Base-by-base conservation (phyloP, 768 basidiomycete species). In the Suillus weaverae region DNA sequence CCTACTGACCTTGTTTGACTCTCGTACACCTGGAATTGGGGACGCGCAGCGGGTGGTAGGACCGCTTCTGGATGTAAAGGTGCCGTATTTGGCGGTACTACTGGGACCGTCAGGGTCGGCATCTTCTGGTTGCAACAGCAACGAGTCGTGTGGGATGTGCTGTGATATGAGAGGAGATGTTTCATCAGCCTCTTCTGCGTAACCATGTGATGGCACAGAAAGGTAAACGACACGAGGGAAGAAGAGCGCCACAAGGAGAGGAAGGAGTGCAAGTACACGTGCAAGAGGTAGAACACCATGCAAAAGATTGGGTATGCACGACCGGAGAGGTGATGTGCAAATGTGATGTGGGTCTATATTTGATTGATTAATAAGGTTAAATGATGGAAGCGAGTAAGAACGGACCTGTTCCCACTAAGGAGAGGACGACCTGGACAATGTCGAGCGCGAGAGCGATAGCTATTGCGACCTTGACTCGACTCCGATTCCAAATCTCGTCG, bases 61-160 rank as follows among this genome's bases (percentile, higher is more conserved):
- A 14, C 78, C 81, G 38, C 57, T 59, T 20, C 57, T 30, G 18
- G 57, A 59, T 13, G 26, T 32, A 11, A 59, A 59, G 14, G 92
- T 93, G 18, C 92, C 92, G 72, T 94, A 94, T 74, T 91, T 92
- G 74, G 79, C 82, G 22, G 61, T 83, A 75, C 73, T 64, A 78
- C 50, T 51, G 14, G 63, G 78, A 36, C 81, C 77, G 41, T 73
- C 74, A 59, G 22, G 22, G 56, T 57, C 56, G 22, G 22, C 5
- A 6, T 75, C 74, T 30, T 81, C 86, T 3, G 85, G 76, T 30
- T 87, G 83, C 20, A 89, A 77, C 41, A 89, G 83, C 69, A 86
- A 83, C 30, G 82, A 84, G 0, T 86, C 84, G 0, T 41, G 57
- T 6, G 57, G 57, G 1, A 59, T 39, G 2, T 20, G 38, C 43